These are phyloP conservation scores for Nakataea oryzae DNA, from an alignment of 2,329 filamentous ascomycete species.

Conservation along the genomic window DNA sequence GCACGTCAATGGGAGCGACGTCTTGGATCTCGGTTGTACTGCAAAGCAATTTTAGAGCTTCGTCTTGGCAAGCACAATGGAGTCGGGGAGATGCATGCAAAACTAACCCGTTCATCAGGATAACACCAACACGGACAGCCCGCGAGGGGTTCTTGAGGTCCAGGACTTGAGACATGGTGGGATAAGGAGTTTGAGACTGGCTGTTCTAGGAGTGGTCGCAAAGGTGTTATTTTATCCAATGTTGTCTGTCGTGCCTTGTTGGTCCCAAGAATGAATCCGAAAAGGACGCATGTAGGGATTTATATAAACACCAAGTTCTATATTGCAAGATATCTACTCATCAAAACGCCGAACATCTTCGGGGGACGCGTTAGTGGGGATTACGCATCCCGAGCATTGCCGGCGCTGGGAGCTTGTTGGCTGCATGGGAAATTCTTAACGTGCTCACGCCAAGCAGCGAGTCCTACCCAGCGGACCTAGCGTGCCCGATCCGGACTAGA, in stretches of 20 bases:
- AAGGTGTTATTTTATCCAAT: not conserved
- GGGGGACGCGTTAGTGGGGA: not conserved
- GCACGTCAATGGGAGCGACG: not conserved
- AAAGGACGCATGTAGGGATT: not conserved
- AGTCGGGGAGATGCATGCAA: conserved; percentile 4
- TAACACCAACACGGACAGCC: conserved; percentile 17
- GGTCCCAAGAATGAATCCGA: not conserved
- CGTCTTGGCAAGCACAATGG: not conserved
- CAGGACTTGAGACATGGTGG: conserved; percentile 1
- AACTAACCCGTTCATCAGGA: conserved; percentile 17
- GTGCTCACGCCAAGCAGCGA: not conserved
- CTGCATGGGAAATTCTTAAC: not conserved
- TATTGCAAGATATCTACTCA: too few relatives aligned
- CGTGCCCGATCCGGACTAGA: not conserved
- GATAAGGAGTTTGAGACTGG: not conserved
- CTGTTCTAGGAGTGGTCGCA: not conserved
- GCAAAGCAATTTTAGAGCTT: not conserved
- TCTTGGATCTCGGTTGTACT: conserved; percentile 1
- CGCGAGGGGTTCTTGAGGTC: conserved; percentile 14
- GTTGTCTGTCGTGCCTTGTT: not conserved
- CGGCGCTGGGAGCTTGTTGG: not conserved
- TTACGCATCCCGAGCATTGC: not conserved
- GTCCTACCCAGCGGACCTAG: not conserved
- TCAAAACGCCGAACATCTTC: not conserved
- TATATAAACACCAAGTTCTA: not conserved